Conservation (phyloP, 2,329 filamentous ascomycete genomes). For the Hypoxylon sp. region DNA sequence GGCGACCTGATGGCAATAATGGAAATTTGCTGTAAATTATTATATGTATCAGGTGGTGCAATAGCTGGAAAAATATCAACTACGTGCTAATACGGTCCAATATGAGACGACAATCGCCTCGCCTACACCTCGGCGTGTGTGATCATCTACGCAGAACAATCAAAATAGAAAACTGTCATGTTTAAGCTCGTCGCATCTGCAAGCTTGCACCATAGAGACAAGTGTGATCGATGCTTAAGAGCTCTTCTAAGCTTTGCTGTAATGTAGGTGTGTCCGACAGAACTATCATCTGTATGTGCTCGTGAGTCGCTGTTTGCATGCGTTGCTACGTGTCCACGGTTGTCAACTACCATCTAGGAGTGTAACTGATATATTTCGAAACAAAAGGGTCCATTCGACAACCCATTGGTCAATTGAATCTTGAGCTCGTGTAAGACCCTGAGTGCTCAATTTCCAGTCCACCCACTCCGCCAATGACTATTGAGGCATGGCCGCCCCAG, state of each 20-base stretch:
- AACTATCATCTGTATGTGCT: slow-evolving; percentile 30
- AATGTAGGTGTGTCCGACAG: slow-evolving; percentile 40
- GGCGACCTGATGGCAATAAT: slow-evolving; percentile 19
- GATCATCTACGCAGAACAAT: slow-evolving; percentile 37
- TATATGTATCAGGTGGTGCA: slow-evolving; percentile 17
- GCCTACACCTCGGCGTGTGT: slow-evolving; percentile 29
- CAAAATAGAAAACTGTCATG: slow-evolving; percentile 11
- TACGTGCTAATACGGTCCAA: slow-evolving; percentile 9
- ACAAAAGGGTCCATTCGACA: slow-evolving; percentile 18
- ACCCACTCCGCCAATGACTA: slow-evolving; percentile 13
- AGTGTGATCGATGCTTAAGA: slow-evolving; percentile 41
- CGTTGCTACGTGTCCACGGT: slow-evolving; percentile 30
- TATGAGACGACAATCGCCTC: slow-evolving; percentile 40
- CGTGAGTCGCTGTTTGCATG: slow-evolving; percentile 26
- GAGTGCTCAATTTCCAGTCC: slow-evolving; percentile 26
- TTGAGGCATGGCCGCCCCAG: slow-evolving; percentile 19
- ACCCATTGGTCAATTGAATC: slow-evolving; percentile 30
- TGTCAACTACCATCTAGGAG: slow-evolving; percentile 15
- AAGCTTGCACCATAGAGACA: slow-evolving; percentile 24
- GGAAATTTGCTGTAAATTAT: slow-evolving; percentile 10
- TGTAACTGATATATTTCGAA: slow-evolving; percentile 40
- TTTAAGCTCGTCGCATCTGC: slow-evolving; percentile 24
- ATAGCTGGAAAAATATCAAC: slow-evolving; percentile 12
- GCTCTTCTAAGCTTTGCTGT: slow-evolving; percentile 34
- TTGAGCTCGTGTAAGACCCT: slow-evolving; percentile 32